Conservation (phyloP, 768 basidiomycete genomes). For the Leccinum rimulosum region DNA sequence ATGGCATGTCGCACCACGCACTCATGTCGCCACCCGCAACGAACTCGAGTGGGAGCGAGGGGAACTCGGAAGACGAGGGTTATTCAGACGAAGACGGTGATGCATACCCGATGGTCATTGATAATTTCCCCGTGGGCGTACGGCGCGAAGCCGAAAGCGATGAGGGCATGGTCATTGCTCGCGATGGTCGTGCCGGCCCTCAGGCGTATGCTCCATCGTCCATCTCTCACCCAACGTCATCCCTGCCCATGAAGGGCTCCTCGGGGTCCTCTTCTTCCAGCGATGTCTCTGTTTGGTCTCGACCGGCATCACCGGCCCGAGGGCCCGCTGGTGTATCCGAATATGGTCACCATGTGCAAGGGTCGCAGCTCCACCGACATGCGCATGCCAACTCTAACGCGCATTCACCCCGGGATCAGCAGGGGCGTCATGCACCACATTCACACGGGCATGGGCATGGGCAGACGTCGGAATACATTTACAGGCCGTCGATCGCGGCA, state of each 20-base stretch:
- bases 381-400: slow-evolving; percentile 2
- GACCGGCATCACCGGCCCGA: slow-evolving; percentile 28
- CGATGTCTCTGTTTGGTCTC: slow-evolving; percentile 25
- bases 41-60: slow-evolving; percentile 29
- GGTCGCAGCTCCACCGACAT: slow-evolving; percentile 18
- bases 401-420: slow-evolving; percentile 15
- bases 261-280: slow-evolving; percentile 25
- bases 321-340: neutral
- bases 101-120: slow-evolving; percentile 25
- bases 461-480: slow-evolving; percentile 23
- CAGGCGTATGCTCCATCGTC: slow-evolving; percentile 5
- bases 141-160: slow-evolving; percentile 1
- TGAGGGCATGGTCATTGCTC: slow-evolving; percentile 15
- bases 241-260: slow-evolving; percentile 12
- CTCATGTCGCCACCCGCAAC: slow-evolving; percentile 32
- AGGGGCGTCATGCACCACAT: slow-evolving; percentile 11
- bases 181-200: neutral
- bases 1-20: slow-evolving; percentile 7
- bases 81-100: slow-evolving; percentile 27
- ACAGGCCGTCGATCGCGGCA: slow-evolving; percentile 31
- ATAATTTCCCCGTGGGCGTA: slow-evolving; percentile 3
- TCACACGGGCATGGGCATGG: slow-evolving; percentile 8
- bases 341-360: slow-evolving; percentile 10
- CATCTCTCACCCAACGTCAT: neutral
- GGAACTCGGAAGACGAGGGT: slow-evolving; percentile 27